Conservation (phyloP, 2,329 filamentous ascomycete genomes). For the Hypoxylon sp. region DNA sequence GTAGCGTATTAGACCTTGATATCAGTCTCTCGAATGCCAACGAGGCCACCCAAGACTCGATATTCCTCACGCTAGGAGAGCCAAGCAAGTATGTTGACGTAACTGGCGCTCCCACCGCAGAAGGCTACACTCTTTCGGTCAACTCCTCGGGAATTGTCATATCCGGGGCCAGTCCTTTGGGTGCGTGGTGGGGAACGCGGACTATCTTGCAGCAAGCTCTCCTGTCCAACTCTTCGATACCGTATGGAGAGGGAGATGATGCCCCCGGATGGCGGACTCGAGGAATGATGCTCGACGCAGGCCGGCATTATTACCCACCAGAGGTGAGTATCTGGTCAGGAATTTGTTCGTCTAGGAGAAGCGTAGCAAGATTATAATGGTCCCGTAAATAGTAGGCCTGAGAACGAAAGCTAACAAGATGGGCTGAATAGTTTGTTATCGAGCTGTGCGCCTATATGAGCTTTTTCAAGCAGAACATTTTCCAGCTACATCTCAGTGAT, state of each 20-base stretch:
- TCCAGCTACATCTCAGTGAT: conserved; percentile 66
- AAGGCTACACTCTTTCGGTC: conserved; percentile 58
- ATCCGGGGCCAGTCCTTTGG: conserved; percentile 60
- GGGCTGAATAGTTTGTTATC: conserved; percentile 52
- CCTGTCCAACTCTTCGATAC: conserved; percentile 50
- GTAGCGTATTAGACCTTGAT: conserved; percentile 42
- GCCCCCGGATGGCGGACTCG: conserved; percentile 59
- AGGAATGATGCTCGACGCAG: conserved; percentile 60
- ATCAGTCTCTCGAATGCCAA: conserved; percentile 41
- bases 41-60: conserved; percentile 32
- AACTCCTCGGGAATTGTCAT: conserved; percentile 53
- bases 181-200: conserved; percentile 66
- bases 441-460: conserved; percentile 68
- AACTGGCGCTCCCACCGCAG: conserved; percentile 55
- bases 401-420: conserved; percentile 3
- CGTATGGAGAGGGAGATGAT: conserved; percentile 55
- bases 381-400: neutral
- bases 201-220: conserved; percentile 61
- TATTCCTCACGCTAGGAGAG: conserved; percentile 59
- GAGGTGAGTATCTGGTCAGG: conserved; percentile 38
- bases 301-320: conserved; percentile 63
- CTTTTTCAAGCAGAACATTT: conserved; percentile 67
- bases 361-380: too few species aligned
- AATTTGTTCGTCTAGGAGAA: too few species aligned
- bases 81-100: conserved; percentile 52